Evolutionary conservation across 2,329 filamentous ascomycete species (phyloP).

Genomic region (Ambrosiella beaveri): DNA sequence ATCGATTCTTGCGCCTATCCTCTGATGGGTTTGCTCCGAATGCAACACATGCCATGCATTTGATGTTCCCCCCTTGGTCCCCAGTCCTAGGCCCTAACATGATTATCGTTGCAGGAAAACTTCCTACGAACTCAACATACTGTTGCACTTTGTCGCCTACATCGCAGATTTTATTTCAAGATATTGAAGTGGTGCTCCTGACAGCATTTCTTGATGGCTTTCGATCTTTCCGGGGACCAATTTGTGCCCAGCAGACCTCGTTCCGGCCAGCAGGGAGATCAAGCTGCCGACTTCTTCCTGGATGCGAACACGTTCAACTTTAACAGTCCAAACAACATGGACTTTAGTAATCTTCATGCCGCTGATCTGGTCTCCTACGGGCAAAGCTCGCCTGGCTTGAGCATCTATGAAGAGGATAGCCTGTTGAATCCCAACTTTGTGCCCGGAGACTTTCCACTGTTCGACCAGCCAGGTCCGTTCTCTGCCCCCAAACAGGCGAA

Average conservation of each 20-base stretch:
- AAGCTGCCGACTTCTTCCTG: too few relatives aligned
- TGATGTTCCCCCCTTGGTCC: neutral
- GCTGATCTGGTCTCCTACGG: neutral
- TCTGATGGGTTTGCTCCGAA: neutral
- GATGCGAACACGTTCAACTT: too few relatives aligned
- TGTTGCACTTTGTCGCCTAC: neutral
- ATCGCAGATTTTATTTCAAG: neutral
- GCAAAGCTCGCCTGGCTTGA: neutral
- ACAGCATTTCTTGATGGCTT: neutral
- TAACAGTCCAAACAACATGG: too few relatives aligned
- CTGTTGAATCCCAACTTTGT: neutral
- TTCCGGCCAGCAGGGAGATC: too few relatives aligned
- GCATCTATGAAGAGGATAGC: neutral
- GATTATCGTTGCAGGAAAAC: neutral
- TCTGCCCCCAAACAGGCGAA: neutral
- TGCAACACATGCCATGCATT: neutral
- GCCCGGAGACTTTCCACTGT: neutral
- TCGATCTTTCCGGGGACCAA: neutral
- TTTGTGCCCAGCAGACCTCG: too few relatives aligned
- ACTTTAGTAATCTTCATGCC: too few relatives aligned
- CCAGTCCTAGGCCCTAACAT: neutral
- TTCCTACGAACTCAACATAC: neutral
- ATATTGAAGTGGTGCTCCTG: too few relatives aligned
- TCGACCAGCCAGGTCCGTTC: slow-evolving; percentile 4
- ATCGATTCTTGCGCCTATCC: neutral